These are phyloP conservation scores for Oryza coarctata DNA, from an alignment of 176 grass and related monocot species.

Conservation along the genomic window DNA sequence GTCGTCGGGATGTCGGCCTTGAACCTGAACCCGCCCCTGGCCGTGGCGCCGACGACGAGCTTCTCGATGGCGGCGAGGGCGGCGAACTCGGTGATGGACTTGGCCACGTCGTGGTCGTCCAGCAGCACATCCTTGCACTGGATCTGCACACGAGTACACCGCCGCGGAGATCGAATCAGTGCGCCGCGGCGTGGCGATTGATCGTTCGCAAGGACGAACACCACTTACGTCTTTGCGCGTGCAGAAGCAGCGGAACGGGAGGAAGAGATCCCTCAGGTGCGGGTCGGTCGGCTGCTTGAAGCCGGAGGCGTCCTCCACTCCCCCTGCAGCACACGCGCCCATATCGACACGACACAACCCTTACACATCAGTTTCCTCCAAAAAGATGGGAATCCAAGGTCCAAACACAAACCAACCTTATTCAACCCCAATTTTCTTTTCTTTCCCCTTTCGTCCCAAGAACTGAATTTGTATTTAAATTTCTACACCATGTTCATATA, in stretches of 20 bases:
- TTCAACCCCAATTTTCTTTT: no score
- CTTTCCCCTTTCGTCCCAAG: no score
- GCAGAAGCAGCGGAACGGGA: conserved; percentile 88
- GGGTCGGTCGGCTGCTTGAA: conserved; percentile 68
- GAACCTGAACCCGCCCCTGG: conserved; percentile 71
- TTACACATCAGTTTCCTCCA: no score
- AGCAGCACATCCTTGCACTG: conserved; percentile 76
- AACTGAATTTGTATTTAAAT: no score
- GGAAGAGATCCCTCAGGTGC: conserved; percentile 57
- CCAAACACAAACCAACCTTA: no score
- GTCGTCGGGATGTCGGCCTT: conserved; percentile 66
- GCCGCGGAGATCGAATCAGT: not conserved
- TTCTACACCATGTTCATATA: no score
- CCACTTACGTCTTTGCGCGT: conserved; percentile 56
- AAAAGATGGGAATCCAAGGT: no score
- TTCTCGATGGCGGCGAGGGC: conserved; percentile 60
- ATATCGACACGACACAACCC: no score
- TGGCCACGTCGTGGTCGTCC: conserved; percentile 73
- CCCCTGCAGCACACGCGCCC: not conserved
- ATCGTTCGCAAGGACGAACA: not conserved
- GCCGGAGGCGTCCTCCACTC: conserved; percentile 43
- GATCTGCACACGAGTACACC: conserved; percentile 49
- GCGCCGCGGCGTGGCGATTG: not conserved
- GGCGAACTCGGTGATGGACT: conserved; percentile 64
- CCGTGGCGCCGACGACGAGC: conserved; percentile 65